Evolutionary conservation across 257 asterid species (phyloP).

Genomic region (Nicotiana sylvestris): DNA sequence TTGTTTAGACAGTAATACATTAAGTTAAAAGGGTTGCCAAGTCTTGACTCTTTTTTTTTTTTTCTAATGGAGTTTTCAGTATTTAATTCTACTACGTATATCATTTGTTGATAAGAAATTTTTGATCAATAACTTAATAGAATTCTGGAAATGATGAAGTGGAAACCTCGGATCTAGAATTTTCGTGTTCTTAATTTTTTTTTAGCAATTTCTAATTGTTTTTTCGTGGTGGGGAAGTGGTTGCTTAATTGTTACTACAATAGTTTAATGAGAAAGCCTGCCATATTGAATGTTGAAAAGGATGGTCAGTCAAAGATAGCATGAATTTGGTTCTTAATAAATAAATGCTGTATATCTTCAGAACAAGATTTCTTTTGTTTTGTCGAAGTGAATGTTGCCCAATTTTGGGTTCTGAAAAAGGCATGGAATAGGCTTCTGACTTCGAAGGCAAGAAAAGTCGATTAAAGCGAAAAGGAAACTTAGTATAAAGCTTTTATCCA

Average conservation of each 20-base stretch:
- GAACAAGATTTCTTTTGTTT: neutral
- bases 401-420: neutral
- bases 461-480: neutral
- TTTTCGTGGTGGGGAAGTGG: neutral
- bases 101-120: neutral
- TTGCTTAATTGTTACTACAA: neutral
- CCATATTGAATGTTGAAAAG: neutral
- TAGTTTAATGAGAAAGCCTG: neutral
- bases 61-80: neutral
- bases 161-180: neutral
- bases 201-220: neutral
- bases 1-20: neutral
- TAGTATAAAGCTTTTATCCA: neutral
- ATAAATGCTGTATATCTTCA: neutral
- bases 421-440: neutral
- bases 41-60: neutral
- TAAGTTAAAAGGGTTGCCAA: neutral
- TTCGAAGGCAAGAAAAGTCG: neutral
- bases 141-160: neutral
- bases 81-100: neutral
- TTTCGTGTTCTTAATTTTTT: neutral
- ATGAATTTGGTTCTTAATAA: neutral
- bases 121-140: neutral
- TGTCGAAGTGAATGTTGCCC: neutral
- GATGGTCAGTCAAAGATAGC: neutral